Conservation (phyloP, 768 basidiomycete species). For the Lactifluus rugatus region DNA sequence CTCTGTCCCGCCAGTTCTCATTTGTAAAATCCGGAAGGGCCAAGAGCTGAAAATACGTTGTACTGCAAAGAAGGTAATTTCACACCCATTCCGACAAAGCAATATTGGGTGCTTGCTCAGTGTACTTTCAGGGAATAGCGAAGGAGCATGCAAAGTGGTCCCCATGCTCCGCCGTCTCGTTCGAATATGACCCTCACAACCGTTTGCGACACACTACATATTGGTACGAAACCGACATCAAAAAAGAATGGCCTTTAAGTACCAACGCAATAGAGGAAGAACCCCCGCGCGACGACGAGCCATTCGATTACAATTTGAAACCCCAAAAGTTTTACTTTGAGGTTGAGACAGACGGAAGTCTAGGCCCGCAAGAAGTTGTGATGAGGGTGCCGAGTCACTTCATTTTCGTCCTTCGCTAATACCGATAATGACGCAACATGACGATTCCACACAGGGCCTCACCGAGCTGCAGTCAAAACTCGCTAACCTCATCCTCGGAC, state of each 20-base stretch:
- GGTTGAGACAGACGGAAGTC: conserved; percentile 88
- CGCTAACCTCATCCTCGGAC: conserved; percentile 65
- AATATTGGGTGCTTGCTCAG: neutral
- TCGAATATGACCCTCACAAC: conserved; percentile 98
- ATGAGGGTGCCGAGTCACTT: conserved; percentile 48
- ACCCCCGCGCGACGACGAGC: conserved; percentile 64
- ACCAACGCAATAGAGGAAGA: conserved; percentile 83
- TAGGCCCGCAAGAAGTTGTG: conserved; percentile 82
- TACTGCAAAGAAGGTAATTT: conserved; percentile 82
- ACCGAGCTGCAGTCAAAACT: conserved; percentile 72
- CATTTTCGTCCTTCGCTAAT: neutral
- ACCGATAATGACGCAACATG: neutral
- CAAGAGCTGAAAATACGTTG: conserved; percentile 83
- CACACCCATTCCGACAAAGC: neutral
- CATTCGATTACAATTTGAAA: conserved; percentile 82
- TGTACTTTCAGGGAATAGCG: conserved; percentile 71
- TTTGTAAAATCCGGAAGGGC: conserved; percentile 88
- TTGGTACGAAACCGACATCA: conserved; percentile 82
- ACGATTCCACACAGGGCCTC: conserved; percentile 43
- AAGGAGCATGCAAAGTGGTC: conserved; percentile 99
- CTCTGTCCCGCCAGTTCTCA: conserved; percentile 57
- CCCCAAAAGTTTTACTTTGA: conserved; percentile 90
- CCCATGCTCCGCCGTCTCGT: conserved; percentile 87
- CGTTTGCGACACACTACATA: conserved; percentile 91
- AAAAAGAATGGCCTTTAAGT: conserved; percentile 85